Evolutionary conservation across 139 green algal genomes (phyloP).

Genomic region (Ettlia oleoabundans): DNA sequence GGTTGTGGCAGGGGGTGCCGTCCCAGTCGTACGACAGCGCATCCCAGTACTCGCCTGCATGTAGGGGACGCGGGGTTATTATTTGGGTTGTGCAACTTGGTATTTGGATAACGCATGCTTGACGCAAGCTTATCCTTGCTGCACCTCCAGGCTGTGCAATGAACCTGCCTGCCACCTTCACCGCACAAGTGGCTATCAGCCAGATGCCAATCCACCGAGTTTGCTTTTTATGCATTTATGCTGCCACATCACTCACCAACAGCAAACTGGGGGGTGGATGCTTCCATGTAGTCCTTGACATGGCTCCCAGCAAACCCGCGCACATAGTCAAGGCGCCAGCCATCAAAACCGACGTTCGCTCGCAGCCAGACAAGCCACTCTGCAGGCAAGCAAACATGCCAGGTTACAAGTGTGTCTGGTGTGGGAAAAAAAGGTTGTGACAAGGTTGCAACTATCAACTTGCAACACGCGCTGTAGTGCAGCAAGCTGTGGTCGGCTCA

Average conservation of each 20-base stretch:
- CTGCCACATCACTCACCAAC: constrained; percentile 88
- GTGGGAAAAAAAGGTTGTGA: no score
- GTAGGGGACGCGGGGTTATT: not conserved
- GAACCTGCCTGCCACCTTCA: no score
- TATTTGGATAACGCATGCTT: no score
- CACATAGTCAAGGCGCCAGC: constrained; percentile 94
- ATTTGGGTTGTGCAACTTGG: not conserved
- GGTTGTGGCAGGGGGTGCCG: constrained; percentile 95
- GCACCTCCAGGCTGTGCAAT: no score
- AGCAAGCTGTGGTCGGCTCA: no score
- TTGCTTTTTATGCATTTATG: constrained; percentile 38
- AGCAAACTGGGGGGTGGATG: constrained; percentile 80
- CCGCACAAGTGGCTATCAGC: not conserved
- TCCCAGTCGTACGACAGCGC: constrained; percentile 87
- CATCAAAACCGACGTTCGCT: constrained; percentile 90
- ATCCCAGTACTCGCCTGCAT: constrained; percentile 75
- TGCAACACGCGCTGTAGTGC: no score
- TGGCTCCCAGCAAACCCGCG: constrained; percentile 60
- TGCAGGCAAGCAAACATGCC: constrained; percentile 30
- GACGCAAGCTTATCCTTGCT: no score
- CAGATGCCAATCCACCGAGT: not conserved
- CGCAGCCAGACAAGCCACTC: constrained; percentile 90
- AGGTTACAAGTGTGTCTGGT: no score
- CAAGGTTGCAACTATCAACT: no score
- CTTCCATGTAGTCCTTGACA: constrained; percentile 85